Percentiles rank a stretch among this genome's conserved stretches.
Evolutionary conservation across 495 filamentous ascomycete species (phyloP).

Genomic region (Pseudomonodictys pantanalensis): DNA sequence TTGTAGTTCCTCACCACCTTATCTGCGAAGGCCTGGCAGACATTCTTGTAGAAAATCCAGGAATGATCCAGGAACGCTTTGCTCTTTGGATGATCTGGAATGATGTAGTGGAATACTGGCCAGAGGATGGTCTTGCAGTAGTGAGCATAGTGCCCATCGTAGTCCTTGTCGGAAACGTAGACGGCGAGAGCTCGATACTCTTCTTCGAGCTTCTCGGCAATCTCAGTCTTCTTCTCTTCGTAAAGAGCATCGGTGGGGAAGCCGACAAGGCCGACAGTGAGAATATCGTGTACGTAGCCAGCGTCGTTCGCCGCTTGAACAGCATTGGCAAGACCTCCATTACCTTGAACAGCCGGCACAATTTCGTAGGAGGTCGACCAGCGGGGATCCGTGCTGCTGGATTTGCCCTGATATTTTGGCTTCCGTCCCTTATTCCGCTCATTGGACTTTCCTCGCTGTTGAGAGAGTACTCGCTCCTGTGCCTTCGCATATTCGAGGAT

Average conservation of each 20-base stretch:
- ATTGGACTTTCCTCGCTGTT: constrained; percentile 7
- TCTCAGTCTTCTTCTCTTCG: constrained; percentile 68
- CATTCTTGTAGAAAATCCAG: constrained; percentile 85
- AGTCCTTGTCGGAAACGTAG: constrained; percentile 80
- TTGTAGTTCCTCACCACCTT: constrained; percentile 88
- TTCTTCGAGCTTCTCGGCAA: constrained; percentile 70
- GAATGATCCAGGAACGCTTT: constrained; percentile 96
- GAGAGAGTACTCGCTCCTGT: constrained; percentile 30
- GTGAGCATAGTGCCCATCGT: constrained; percentile 87
- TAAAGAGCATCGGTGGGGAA: constrained; percentile 84
- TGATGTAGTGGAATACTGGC: constrained; percentile 88
- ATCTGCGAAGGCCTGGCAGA: constrained; percentile 89
- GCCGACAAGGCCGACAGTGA: constrained; percentile 87
- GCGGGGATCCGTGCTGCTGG: constrained; percentile 50
- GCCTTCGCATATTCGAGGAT: constrained; percentile 65
- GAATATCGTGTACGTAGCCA: constrained; percentile 62
- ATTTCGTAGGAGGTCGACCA: constrained; percentile 74
- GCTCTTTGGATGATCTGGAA: constrained; percentile 94
- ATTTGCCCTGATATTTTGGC: constrained; percentile 28
- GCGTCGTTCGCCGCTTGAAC: constrained; percentile 69
- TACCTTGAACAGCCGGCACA: constrained; percentile 80
- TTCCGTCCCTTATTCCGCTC: no score
- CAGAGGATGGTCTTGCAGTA: constrained; percentile 69
- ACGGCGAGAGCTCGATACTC: constrained; percentile 79
- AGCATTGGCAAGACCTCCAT: constrained; percentile 85